Conservation (phyloP, 257 asterid species). For the Solanum corneliomulleri region DNA sequence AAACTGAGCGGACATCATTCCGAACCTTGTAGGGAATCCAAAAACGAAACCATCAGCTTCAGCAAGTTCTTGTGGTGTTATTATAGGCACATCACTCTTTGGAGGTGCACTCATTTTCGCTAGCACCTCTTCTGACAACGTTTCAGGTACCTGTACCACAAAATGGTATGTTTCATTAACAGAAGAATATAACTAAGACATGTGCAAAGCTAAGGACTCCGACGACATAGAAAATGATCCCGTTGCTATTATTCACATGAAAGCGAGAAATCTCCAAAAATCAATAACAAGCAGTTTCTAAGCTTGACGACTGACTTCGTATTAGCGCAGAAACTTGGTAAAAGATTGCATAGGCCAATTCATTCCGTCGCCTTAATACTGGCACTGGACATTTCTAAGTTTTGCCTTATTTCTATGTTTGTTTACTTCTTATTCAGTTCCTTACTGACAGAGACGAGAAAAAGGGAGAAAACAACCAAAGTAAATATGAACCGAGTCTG, state of each 20-base stretch:
- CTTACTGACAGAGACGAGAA: not conserved
- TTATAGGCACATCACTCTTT: slow-evolving; percentile 49
- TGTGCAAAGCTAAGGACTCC: not conserved
- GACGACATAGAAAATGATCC: not conserved
- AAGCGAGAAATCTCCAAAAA: not conserved
- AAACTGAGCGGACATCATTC: slow-evolving; percentile 86
- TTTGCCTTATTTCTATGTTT: not conserved
- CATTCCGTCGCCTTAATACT: not conserved
- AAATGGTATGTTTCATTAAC: not conserved
- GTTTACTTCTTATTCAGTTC: not conserved
- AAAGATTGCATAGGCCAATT: not conserved
- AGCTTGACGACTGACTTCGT: not conserved
- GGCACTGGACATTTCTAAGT: not conserved
- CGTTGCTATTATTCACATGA: not conserved
- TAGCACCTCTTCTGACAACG: slow-evolving; percentile 56
- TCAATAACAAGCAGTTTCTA: not conserved
- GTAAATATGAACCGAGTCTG: not conserved
- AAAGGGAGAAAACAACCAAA: not conserved
- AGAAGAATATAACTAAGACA: not conserved
- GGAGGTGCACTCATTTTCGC: slow-evolving; percentile 78
- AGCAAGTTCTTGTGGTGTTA: slow-evolving; percentile 48
- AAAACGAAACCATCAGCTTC: slow-evolving; percentile 73
- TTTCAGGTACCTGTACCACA: slow-evolving; percentile 56
- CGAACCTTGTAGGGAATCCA: slow-evolving; percentile 79
- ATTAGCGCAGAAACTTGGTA: not conserved